A percentile compares a stretch with the other conserved stretches of the same genome.
phyloP scores from a whole-genome alignment of 148 eudicot species.

The Chenopodium album region DNA sequence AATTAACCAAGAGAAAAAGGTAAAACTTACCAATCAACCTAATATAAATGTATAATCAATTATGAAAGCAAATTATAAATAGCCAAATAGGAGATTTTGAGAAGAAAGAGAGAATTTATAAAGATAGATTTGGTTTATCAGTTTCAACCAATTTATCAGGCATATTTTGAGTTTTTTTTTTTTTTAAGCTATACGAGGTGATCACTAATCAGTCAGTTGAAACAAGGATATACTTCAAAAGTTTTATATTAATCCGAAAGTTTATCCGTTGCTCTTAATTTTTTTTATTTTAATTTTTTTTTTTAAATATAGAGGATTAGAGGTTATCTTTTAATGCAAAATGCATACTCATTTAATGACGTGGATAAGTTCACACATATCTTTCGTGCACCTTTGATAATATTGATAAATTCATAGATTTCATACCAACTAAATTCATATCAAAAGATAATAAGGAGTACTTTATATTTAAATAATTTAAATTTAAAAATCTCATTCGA shows the following conservation, averaged over 20 bases:
- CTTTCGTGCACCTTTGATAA: background rate
- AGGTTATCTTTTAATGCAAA: background rate
- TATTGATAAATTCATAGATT: too few relatives aligned
- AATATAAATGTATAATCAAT: background rate
- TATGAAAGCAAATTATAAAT: background rate
- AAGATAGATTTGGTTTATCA: background rate
- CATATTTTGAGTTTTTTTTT: background rate
- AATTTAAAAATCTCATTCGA: too few relatives aligned
- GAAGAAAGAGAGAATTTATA: background rate
- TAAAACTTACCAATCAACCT: background rate
- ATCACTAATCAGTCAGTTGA: background rate
- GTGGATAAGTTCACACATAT: slow-evolving; percentile 6
- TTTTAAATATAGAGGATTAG: background rate
- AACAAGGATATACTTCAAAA: background rate
- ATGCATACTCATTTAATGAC: slow-evolving; percentile 1
- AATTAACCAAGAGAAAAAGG: background rate
- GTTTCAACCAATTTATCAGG: background rate
- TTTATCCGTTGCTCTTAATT: slow-evolving; percentile 4
- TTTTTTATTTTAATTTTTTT: too few relatives aligned
- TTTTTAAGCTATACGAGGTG: background rate
- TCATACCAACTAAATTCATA: too few relatives aligned
- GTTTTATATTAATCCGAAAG: background rate
- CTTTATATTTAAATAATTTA: too few relatives aligned
- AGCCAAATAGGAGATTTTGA: background rate
- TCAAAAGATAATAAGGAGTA: too few relatives aligned